These are phyloP conservation scores for Fraxinus latifolia DNA, from an alignment of 305 asterid genomes.

Conservation along the genomic window DNA sequence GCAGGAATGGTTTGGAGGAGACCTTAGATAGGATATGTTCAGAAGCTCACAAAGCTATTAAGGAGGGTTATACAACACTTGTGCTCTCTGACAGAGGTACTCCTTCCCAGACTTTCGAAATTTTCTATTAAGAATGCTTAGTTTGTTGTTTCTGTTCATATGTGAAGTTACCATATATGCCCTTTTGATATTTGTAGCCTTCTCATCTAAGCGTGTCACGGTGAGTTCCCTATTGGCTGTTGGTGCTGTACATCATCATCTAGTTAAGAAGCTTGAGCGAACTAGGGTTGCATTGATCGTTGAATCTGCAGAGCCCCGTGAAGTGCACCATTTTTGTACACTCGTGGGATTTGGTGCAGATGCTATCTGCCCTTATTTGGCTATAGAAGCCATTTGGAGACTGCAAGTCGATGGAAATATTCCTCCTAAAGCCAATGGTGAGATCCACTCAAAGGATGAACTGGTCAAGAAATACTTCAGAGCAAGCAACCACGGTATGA, in stretches of 20 bases:
- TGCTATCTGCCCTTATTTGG: slow-evolving; percentile 95
- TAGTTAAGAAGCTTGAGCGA: slow-evolving; percentile 87
- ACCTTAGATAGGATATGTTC: slow-evolving; percentile 81
- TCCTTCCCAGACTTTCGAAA: not conserved
- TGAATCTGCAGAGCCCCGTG: slow-evolving; percentile 99
- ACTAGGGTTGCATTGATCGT: slow-evolving; percentile 86
- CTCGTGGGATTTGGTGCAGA: slow-evolving; percentile 98
- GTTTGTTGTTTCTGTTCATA: not conserved
- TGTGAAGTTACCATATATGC: slow-evolving; percentile 12
- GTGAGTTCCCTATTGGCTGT: slow-evolving; percentile 93
- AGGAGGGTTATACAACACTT: slow-evolving; percentile 79
- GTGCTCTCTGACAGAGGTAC: slow-evolving; percentile 97
- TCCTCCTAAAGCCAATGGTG: slow-evolving; percentile 78
- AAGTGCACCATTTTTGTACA: slow-evolving; percentile 97
- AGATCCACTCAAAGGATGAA: slow-evolving; percentile 79
- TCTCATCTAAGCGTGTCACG: slow-evolving; percentile 79
- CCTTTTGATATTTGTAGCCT: slow-evolving; percentile 47
- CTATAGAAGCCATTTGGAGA: slow-evolving; percentile 92
- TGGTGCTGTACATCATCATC: slow-evolving; percentile 98
- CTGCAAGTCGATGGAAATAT: slow-evolving; percentile 93
- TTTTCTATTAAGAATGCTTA: not conserved
- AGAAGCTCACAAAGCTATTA: slow-evolving; percentile 82
- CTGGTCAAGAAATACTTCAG: slow-evolving; percentile 74
- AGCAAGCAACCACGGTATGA: slow-evolving; percentile 93
- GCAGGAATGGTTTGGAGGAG: slow-evolving; percentile 85